Evolutionary conservation across 208 protist species (phyloP).

Genomic region (Acanthamoeba divionensis): DNA sequence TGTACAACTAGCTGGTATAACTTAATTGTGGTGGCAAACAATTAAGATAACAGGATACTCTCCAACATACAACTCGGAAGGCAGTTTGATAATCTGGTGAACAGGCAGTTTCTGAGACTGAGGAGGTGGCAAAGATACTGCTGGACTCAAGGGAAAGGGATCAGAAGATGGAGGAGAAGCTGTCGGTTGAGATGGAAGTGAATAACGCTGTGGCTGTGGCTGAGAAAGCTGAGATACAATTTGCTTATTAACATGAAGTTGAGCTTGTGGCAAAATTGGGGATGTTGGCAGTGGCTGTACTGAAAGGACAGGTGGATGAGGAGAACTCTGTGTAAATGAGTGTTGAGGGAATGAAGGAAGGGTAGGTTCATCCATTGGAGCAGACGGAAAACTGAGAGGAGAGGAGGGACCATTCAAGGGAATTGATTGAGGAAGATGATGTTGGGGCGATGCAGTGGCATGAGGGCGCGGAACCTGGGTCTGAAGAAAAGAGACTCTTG

Average conservation of each 20-base stretch:
- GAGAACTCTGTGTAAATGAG: not conserved
- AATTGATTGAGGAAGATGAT: not conserved
- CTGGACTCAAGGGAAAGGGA: not conserved
- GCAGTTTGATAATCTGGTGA: constrained; percentile 7
- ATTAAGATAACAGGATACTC: too few species aligned
- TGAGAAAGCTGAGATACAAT: not conserved
- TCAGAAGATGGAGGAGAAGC: not conserved
- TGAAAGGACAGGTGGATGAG: not conserved
- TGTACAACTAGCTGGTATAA: not conserved
- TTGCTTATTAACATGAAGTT: not conserved
- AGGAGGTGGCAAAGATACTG: not conserved
- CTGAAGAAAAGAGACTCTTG: not conserved
- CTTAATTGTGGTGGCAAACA: not conserved
- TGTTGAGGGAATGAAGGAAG: not conserved
- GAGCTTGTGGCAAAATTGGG: not conserved
- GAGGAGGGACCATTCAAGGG: not conserved
- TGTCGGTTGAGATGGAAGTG: not conserved
- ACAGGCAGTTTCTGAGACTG: not conserved
- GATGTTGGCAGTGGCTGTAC: not conserved
- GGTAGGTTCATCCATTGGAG: not conserved
- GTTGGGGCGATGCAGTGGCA: not conserved
- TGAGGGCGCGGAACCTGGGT: not conserved
- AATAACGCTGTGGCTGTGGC: not conserved
- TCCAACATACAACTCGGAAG: not conserved
- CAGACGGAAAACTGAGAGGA: not conserved